Evolutionary conservation across 495 filamentous ascomycete genomes (phyloP).

Genomic region (Gamarada debralockiae): DNA sequence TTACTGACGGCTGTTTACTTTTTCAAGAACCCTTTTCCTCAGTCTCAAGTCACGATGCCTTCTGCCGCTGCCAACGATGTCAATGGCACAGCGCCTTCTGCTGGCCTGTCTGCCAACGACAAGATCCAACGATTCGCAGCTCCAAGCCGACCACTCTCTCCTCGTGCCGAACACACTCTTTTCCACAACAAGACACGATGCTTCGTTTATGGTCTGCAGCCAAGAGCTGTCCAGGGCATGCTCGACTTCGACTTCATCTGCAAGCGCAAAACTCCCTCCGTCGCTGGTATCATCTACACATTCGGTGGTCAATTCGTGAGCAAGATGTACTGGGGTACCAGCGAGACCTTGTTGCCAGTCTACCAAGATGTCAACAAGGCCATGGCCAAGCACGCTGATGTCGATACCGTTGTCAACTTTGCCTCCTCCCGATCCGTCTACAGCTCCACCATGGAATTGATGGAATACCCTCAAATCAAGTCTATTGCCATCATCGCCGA

Average conservation of each 20-base stretch:
- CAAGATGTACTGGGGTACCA: conserved; percentile 99
- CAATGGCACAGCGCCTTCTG: conserved; percentile 30
- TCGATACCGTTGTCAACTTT: conserved; percentile 98
- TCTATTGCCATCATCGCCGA: conserved; percentile 99
- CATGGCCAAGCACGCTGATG: conserved; percentile 93
- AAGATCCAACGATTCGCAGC: conserved; percentile 96
- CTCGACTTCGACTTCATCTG: conserved; percentile 99
- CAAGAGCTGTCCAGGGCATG: conserved; percentile 98
- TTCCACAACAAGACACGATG: conserved; percentile 99
- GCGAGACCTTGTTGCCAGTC: conserved; percentile 96
- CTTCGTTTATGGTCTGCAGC: conserved; percentile 98
- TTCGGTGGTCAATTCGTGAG: conserved; percentile 99
- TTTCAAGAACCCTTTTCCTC: conserved; percentile 7
- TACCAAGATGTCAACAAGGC: conserved; percentile 95
- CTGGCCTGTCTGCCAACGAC: conserved; percentile 77
- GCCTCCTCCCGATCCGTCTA: conserved; percentile 98
- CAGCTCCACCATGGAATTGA: conserved; percentile 95
- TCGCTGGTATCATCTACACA: conserved; percentile 99
- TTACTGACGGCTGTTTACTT: no score
- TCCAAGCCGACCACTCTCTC: conserved; percentile 88
- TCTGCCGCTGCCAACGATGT: conserved; percentile 32
- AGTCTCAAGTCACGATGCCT: conserved; percentile 38
- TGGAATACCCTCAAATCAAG: conserved; percentile 95
- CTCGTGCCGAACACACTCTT: conserved; percentile 75
- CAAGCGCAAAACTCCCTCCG: conserved; percentile 94